These are phyloP conservation scores for Forsythia suspensa DNA, from an alignment of 257 asterid genomes.

Conservation along the genomic window DNA sequence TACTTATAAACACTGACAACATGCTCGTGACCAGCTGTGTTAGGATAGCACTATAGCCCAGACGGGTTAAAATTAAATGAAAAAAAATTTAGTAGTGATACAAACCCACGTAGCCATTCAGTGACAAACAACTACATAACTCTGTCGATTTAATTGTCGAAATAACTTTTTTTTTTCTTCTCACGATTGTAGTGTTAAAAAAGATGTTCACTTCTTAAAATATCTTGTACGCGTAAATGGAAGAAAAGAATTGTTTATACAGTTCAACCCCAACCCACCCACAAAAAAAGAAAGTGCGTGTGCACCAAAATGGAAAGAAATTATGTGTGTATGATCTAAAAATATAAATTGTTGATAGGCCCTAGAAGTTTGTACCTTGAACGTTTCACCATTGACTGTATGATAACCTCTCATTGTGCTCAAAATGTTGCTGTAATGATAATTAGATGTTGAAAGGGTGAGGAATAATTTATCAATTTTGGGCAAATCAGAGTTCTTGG, in stretches of 20 bases:
- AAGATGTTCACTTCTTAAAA: neutral
- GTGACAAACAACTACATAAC: too few species aligned
- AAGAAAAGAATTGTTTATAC: slow-evolving; percentile 8
- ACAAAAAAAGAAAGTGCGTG: neutral
- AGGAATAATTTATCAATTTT: neutral
- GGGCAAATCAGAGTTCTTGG: slow-evolving; percentile 9
- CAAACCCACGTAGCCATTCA: too few species aligned
- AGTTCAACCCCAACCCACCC: neutral
- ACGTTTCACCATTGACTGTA: slow-evolving; percentile 23
- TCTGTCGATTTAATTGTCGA: too few species aligned
- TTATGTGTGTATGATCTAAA: neutral
- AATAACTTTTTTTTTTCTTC: too few species aligned
- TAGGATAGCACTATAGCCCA: neutral
- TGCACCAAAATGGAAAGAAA: neutral
- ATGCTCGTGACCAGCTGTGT: neutral
- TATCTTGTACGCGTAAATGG: neutral
- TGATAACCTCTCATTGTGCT: slow-evolving; percentile 38
- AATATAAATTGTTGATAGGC: slow-evolving; percentile 3
- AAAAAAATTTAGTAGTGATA: too few species aligned
- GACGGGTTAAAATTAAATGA: too few species aligned
- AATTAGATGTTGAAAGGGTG: slow-evolving; percentile 14
- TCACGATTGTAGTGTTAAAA: too few species aligned
- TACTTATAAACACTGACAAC: too few species aligned
- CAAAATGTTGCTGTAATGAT: slow-evolving; percentile 34
- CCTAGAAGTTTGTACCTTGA: slow-evolving; percentile 11